Evolutionary conservation across 2,329 filamentous ascomycete genomes (phyloP), one percentile per base, ranked within the genome.

Genomic region (Albophoma yamanashiensis): DNA sequence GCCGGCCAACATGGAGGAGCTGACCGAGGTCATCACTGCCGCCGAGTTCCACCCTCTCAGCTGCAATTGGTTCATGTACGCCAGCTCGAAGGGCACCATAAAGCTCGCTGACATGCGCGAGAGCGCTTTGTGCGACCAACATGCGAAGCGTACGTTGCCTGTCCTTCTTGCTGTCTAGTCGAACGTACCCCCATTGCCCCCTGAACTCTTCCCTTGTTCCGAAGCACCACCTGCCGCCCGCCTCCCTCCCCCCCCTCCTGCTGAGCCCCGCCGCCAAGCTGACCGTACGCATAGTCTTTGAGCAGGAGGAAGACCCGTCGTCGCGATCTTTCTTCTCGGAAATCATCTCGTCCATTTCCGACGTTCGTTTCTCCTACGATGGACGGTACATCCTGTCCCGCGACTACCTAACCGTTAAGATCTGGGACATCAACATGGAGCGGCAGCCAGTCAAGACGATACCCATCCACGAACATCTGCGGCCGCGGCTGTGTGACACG

Each of bases 1-100:
- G 76, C 94, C 94, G 11, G 94, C 94, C 47, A 99, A 99, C 75
- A 99, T 99, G 94, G 94, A 99, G 76, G 94, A 99, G 79, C 82
- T 99, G 65, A 99, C 94, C 0, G 94, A 99, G 75, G 94, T 99
- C 67, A 97, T 99, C 71, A 99, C 94, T 15, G 94, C 94, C 50
- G 94, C 94, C 59, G 94, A 99, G 72, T 99, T 99, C 70, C 94
- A 99, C 72, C 94, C 94, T 7, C 81, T 88, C 70, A 96, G 92
- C 80, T 99, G 94, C 82, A 97, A 99, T 77, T 96, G 91, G 92
- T 97, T 99, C 79, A 99, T 99, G 93, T 99, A 97, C 74, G 94
- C 94, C 67, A 97, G 93, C 75, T 97, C 92, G 62, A 99, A 99
- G 77, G 94, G 94, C 62, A 97, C 94, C 42, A 97, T 99, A 78